phyloP scores from a whole-genome alignment of 306 rosid genomes.

The Leucaena leucocephala region DNA sequence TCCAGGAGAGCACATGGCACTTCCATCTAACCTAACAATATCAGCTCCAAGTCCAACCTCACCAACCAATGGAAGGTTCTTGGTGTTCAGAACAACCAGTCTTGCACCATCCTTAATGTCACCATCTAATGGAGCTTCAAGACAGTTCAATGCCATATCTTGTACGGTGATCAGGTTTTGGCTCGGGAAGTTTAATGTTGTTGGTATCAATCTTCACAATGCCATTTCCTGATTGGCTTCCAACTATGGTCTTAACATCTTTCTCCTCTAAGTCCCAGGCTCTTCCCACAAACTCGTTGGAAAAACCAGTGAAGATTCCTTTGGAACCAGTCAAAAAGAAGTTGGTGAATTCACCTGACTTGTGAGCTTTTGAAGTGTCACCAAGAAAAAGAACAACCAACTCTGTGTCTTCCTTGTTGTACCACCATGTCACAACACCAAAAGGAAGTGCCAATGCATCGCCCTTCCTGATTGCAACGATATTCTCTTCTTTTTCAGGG shows the following conservation, averaged over 20 bases:
- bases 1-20: background rate
- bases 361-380: background rate
- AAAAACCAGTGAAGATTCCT: too few relatives aligned
- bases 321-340: too few relatives aligned
- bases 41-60: background rate
- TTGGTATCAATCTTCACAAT: background rate
- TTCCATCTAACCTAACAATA: background rate
- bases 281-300: background rate
- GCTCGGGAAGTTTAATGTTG: background rate
- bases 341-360: background rate
- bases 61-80: background rate
- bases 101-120: too few relatives aligned
- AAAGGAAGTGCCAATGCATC: background rate
- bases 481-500: background rate
- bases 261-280: background rate
- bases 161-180: background rate
- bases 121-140: too few relatives aligned
- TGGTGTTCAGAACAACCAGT: background rate
- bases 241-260: background rate
- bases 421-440: background rate
- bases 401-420: background rate
- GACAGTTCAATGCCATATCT: background rate
- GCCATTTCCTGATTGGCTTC: background rate
- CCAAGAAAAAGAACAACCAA: background rate
- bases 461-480: background rate